These are phyloP conservation scores for Acer saccharum DNA, from an alignment of 345 rosid genomes.

Conservation along the genomic window DNA sequence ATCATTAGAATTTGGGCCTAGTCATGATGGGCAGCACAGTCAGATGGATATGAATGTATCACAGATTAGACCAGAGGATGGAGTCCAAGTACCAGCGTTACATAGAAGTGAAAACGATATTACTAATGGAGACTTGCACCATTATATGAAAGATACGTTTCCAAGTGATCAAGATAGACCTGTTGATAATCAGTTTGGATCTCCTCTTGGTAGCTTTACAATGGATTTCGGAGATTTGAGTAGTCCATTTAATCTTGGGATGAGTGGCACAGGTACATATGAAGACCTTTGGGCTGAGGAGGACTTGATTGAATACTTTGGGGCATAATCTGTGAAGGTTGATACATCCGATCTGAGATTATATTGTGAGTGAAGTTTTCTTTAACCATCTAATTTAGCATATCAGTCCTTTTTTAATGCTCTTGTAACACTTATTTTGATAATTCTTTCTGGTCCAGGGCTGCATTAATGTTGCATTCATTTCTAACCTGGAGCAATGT, in stretches of 20 bases:
- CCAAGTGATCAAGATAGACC: slow-evolving; percentile 59
- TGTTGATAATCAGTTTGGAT: slow-evolving; percentile 55
- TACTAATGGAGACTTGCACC: slow-evolving; percentile 40
- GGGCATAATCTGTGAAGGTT: slow-evolving; percentile 36
- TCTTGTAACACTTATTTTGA: background rate
- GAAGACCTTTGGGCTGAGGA: slow-evolving; percentile 36
- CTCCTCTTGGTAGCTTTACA: slow-evolving; percentile 52
- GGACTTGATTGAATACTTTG: slow-evolving; percentile 39
- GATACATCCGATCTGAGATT: slow-evolving; percentile 25
- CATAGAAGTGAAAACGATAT: slow-evolving; percentile 46
- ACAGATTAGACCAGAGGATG: slow-evolving; percentile 41
- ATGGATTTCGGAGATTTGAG: slow-evolving; percentile 38
- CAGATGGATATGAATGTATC: slow-evolving; percentile 41
- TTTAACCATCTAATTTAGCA: slow-evolving; percentile 8
- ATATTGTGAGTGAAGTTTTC: slow-evolving; percentile 28
- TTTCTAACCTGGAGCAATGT: slow-evolving; percentile 18
- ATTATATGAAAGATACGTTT: slow-evolving; percentile 41
- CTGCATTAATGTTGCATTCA: slow-evolving; percentile 9
- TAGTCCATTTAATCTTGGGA: slow-evolving; percentile 35
- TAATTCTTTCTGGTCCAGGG: slow-evolving; percentile 14
- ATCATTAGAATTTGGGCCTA: slow-evolving; percentile 45
- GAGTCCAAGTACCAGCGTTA: slow-evolving; percentile 31
- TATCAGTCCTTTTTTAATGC: background rate
- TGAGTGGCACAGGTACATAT: slow-evolving; percentile 19
- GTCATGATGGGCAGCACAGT: slow-evolving; percentile 43